Conservation (phyloP, 371 early-diverging fungal species). For the Dinochytrium kinnereticum region DNA sequence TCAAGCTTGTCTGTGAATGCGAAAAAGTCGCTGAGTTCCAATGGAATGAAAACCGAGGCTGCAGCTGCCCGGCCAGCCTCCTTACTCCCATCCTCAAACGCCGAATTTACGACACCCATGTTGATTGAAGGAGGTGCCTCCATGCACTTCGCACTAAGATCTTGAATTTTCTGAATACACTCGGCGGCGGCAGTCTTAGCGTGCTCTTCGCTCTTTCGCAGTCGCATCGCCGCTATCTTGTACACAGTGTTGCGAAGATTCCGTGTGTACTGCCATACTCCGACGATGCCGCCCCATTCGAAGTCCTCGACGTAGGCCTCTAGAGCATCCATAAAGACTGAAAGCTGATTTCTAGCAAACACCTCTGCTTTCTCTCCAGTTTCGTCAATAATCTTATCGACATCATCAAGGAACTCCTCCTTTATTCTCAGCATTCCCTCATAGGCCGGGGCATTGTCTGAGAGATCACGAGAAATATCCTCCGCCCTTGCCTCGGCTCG, state of each 20-base stretch:
- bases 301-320: constrained; percentile 68
- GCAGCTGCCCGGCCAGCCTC: constrained; percentile 34
- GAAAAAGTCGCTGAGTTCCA: constrained; percentile 61
- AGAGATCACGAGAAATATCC: constrained; percentile 50
- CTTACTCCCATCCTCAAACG: constrained; percentile 47
- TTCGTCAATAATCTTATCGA: constrained; percentile 70
- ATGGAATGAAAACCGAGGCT: constrained; percentile 35
- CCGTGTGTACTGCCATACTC: constrained; percentile 85
- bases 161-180: constrained; percentile 67
- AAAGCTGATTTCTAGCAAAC: constrained; percentile 59
- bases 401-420: constrained; percentile 65
- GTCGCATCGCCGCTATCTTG: constrained; percentile 37
- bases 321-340: constrained; percentile 65
- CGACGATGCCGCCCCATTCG: constrained; percentile 79
- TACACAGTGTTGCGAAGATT: constrained; percentile 52
- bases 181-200: constrained; percentile 67
- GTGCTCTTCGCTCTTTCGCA: constrained; percentile 63
- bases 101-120: constrained; percentile 48
- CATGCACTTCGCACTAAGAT: constrained; percentile 62
- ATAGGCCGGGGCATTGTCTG: constrained; percentile 39
- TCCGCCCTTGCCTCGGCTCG: constrained; percentile 40
- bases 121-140: constrained; percentile 47
- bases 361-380: constrained; percentile 61
- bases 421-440: constrained; percentile 53
- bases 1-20: constrained; percentile 75